phyloP scores from a whole-genome alignment of 2,329 filamentous ascomycete genomes.

The Colletotrichum neosansevieriae region DNA sequence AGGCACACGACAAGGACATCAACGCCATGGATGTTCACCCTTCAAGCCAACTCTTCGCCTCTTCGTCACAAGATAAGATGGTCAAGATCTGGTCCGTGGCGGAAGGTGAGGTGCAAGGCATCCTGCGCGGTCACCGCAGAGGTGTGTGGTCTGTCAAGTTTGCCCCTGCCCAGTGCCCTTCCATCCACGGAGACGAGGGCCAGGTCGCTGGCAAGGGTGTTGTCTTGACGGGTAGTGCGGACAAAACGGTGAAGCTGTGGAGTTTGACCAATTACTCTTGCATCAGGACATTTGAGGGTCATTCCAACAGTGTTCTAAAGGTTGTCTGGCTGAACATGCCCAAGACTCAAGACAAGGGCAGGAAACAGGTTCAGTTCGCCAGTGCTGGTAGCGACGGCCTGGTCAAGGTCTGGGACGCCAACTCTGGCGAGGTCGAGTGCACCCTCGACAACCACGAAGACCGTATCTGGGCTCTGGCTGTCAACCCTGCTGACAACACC shows the following conservation, averaged over 20 bases:
- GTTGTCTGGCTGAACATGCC: slow-evolving; percentile 83
- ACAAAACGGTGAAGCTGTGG: slow-evolving; percentile 97
- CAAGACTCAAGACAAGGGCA: slow-evolving; percentile 61
- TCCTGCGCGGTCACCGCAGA: slow-evolving; percentile 90
- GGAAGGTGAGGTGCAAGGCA: slow-evolving; percentile 90
- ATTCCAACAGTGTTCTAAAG: slow-evolving; percentile 95
- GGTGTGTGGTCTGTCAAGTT: slow-evolving; percentile 98
- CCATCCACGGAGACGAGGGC: slow-evolving; percentile 78
- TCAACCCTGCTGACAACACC: slow-evolving; percentile 75
- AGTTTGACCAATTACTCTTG: slow-evolving; percentile 92
- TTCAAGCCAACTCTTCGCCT: slow-evolving; percentile 85
- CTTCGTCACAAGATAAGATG: slow-evolving; percentile 94
- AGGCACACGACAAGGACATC: slow-evolving; percentile 99
- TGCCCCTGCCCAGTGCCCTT: slow-evolving; percentile 81
- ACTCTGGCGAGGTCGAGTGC: slow-evolving; percentile 84
- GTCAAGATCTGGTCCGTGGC: slow-evolving; percentile 97
- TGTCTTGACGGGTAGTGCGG: slow-evolving; percentile 90
- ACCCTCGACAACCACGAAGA: slow-evolving; percentile 98
- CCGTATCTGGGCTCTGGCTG: slow-evolving; percentile 89
- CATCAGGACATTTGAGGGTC: slow-evolving; percentile 92
- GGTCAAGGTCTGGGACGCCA: slow-evolving; percentile 95
- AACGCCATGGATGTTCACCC: slow-evolving; percentile 90
- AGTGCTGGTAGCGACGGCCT: slow-evolving; percentile 94
- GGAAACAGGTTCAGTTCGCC: slow-evolving; percentile 77
- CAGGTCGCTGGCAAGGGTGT: slow-evolving; percentile 83